Evolutionary conservation across 2,329 filamentous ascomycete species (phyloP), one percentile per base, ranked within the genome.

Genomic region (Cladophialophora carrionii): DNA sequence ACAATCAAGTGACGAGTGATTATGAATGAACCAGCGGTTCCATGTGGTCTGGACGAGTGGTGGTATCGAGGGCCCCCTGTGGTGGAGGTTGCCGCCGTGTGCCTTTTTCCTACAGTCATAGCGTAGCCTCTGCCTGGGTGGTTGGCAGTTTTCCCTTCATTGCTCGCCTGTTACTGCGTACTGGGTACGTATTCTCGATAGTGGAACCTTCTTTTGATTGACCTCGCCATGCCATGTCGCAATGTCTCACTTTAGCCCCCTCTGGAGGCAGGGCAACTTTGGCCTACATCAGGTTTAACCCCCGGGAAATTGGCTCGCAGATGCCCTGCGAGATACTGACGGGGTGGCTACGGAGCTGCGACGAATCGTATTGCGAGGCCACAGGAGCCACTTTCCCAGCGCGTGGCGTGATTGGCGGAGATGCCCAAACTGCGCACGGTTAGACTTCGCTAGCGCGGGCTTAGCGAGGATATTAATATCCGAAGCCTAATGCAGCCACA

Each of bases 221-320:
- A 60, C 46, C 34, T 43, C 32, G 57, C 43, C 41, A 41, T 52
- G 43, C 24, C 58, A 61, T 61, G 55, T 51, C 54, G 56, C 56
- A 61, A 67, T 67, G 65, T 67, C 65, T 67, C 65, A 67, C 62
- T 67, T 67, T 67, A 65, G 65, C 59, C 55, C 43, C 60, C 43
- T n/a, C 32, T 52, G 34, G 43, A 32, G 58, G 58, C 58, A 61
- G 58, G 51, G 58, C 49, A 55, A 60, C 49, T 37, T n/a, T 24
- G n/a, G 46, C 24, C n/a, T 29, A 2, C 14, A 31, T 29, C 46
- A 52, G 46, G 57, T 49, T 57, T 65, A 65, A 58, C 52, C 63
- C 63, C 55, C 43, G 59, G 51, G 56, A 64, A 57, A 49, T 49
- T 57, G 61, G 48, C 52, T 63, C 20, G 51, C 37, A 34, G 46